A percentile compares a stretch with the other conserved stretches of the same genome.
Evolutionary conservation across 495 filamentous ascomycete genomes (phyloP).

Genomic region (Pyrenopolyporus hunteri): DNA sequence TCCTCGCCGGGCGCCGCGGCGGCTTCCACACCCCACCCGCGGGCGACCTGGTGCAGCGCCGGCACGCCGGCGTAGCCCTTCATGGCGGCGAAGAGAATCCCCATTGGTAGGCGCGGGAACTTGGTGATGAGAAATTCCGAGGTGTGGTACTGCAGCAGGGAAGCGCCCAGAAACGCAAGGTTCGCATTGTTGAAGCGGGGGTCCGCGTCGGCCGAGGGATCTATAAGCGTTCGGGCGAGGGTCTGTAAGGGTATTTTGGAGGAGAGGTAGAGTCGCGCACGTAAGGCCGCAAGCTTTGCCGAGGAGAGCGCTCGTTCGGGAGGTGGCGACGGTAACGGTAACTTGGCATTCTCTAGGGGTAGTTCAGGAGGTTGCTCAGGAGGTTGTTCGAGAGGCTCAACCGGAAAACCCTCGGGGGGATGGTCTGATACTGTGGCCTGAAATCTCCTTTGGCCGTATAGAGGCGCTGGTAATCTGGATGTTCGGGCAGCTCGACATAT

Average conservation of each 20-base stretch:
- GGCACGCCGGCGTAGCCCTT: conserved; percentile 77
- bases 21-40: conserved; percentile 88
- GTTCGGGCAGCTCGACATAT: conserved; percentile 32
- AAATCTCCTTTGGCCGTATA: conserved; percentile 37
- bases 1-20: conserved; percentile 84
- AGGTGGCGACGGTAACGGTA: conserved; percentile 66
- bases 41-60: conserved; percentile 70
- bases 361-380: background rate
- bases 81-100: conserved; percentile 81
- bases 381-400: background rate
- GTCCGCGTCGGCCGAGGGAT: conserved; percentile 79
- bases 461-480: conserved; percentile 36
- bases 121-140: conserved; percentile 83
- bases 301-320: conserved; percentile 72
- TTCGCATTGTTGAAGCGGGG: conserved; percentile 80
- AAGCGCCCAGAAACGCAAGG: conserved; percentile 78
- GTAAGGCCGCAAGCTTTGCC: conserved; percentile 90
- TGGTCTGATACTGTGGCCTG: conserved; percentile 38
- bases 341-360: background rate
- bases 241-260: conserved; percentile 81
- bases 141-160: conserved; percentile 84
- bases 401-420: conserved; percentile 6
- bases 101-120: conserved; percentile 87
- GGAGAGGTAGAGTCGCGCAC: conserved; percentile 86
- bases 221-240: conserved; percentile 83